These are phyloP conservation scores for Neonectria magnoliae DNA, from an alignment of 2,329 filamentous ascomycete species.

Conservation along the genomic window DNA sequence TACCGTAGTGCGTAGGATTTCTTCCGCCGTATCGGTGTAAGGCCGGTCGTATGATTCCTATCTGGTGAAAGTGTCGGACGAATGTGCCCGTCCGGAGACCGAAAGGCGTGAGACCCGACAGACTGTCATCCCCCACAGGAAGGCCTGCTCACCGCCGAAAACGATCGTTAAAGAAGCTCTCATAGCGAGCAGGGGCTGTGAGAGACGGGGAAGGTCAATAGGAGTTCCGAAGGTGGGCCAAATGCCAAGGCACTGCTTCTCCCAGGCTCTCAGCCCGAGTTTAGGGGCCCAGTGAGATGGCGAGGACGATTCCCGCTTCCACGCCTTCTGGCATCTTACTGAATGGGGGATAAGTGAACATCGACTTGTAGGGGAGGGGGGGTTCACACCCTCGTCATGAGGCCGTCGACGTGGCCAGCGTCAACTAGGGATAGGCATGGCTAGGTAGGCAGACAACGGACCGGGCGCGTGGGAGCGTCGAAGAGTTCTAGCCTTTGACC, in stretches of 20 bases:
- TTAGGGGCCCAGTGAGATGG: conserved; percentile 1
- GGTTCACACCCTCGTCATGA: conserved; percentile 16
- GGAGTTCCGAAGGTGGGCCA: conserved; percentile 21
- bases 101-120: conserved; percentile 18
- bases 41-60: conserved; percentile 21
- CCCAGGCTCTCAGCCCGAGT: not conserved
- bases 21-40: conserved; percentile 17
- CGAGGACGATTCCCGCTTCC: conserved; percentile 5
- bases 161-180: conserved; percentile 7
- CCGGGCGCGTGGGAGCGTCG: not conserved
- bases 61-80: conserved; percentile 5
- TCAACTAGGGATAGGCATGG: conserved; percentile 13
- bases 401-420: conserved; percentile 21
- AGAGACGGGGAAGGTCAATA: conserved; percentile 15
- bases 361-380: not conserved
- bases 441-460: conserved; percentile 3
- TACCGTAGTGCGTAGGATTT: not conserved
- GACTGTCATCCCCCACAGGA: conserved; percentile 24
- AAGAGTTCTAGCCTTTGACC: not conserved
- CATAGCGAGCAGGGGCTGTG: conserved; percentile 10
- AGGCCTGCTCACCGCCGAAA: conserved; percentile 18
- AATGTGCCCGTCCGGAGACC: not conserved
- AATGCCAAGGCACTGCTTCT: not conserved
- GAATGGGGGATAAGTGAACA: conserved; percentile 8
- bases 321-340: conserved; percentile 27